phyloP scores from a whole-genome alignment of 345 rosid species.

The Passiflora organensis region DNA sequence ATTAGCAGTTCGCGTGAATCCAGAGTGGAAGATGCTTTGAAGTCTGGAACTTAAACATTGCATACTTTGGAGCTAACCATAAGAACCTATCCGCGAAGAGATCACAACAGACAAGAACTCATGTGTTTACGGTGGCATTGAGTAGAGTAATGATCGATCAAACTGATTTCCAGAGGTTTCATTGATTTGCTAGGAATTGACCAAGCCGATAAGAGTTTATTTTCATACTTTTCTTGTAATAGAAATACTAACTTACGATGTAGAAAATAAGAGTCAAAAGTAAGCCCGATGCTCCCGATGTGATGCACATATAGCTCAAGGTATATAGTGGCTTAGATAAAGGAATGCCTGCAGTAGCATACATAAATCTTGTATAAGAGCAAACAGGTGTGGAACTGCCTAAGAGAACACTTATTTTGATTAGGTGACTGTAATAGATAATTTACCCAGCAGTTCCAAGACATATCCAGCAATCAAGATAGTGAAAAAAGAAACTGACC shows the following conservation, averaged over 20 bases:
- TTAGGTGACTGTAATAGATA: conserved; percentile 1
- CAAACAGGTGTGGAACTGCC: background rate
- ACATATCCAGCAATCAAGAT: conserved; percentile 40
- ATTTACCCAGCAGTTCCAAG: conserved; percentile 37
- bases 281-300: conserved; percentile 55
- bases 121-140: no score
- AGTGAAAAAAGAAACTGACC: conserved; percentile 34
- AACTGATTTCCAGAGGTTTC: background rate
- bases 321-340: conserved; percentile 49
- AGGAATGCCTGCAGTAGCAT: conserved; percentile 43
- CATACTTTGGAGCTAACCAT: no score
- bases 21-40: no score
- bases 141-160: no score
- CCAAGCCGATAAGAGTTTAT: background rate
- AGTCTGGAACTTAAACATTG: no score
- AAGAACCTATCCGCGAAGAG: no score
- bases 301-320: conserved; percentile 47
- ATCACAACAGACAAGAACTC: no score
- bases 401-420: background rate
- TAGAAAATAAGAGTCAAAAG: conserved; percentile 38
- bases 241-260: conserved; percentile 29
- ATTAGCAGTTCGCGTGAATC: no score
- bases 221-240: background rate
- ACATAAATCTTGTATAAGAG: background rate
- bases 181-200: background rate